phyloP scores from a whole-genome alignment of 2,329 filamentous ascomycete genomes.

The Botrytis byssoidea region DNA sequence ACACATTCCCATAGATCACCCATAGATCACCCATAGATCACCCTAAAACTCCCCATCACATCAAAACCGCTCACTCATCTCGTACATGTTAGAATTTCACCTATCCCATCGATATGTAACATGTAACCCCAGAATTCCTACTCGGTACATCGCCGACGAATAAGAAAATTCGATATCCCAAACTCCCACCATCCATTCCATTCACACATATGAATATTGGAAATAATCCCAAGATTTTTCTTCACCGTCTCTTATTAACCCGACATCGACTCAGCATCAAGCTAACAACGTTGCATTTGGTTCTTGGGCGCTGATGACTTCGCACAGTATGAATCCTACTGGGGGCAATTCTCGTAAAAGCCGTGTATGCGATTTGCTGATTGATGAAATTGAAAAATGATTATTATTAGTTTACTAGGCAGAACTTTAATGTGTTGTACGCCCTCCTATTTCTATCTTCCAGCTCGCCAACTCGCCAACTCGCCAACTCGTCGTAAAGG shows the following conservation, averaged over 20 bases:
- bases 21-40: background rate
- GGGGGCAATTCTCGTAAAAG: background rate
- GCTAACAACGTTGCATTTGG: slow-evolving; percentile 6
- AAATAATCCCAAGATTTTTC: background rate
- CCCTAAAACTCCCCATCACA: background rate
- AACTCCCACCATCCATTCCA: background rate
- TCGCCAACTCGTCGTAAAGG: background rate
- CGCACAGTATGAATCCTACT: background rate
- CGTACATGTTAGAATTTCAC: background rate
- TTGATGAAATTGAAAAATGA: background rate
- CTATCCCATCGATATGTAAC: background rate
- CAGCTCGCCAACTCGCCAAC: background rate
- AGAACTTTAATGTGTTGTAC: background rate
- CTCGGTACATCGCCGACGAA: background rate
- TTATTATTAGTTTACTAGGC: background rate
- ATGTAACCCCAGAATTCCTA: background rate
- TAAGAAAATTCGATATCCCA: background rate
- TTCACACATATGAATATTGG: background rate
- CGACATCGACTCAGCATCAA: background rate
- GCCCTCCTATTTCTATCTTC: background rate
- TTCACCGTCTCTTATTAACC: slow-evolving; percentile 7
- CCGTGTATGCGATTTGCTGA: background rate
- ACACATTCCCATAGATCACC: background rate
- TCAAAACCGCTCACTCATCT: background rate
- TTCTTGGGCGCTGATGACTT: background rate